Evolutionary conservation across 1,284 basidiomycete genomes (phyloP).

Genomic region (Microstroma glucosiphilum): DNA sequence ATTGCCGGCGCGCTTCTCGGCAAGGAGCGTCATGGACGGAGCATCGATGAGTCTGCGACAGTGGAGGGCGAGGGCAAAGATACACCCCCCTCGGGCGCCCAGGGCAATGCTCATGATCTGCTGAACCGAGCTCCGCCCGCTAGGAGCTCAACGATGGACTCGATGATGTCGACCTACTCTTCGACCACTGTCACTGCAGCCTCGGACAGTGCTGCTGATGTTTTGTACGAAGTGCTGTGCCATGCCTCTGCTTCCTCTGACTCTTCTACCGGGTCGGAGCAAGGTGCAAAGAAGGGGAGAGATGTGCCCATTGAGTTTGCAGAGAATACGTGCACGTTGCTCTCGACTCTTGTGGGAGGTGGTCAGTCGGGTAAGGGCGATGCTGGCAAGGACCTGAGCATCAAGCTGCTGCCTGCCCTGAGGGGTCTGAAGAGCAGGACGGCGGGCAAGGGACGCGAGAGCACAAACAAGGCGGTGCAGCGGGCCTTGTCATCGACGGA

Average conservation of each 20-base stretch:
- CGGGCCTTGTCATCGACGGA: too few relatives aligned
- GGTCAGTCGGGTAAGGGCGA: neutral
- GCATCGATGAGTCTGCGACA: neutral
- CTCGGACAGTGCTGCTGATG: slow-evolving; percentile 1
- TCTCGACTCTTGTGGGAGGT: neutral
- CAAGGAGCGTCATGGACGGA: neutral
- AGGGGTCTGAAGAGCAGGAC: neutral
- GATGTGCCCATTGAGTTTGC: neutral
- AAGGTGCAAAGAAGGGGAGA: neutral
- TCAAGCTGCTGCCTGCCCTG: slow-evolving; percentile 1
- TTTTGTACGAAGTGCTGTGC: slow-evolving; percentile 1
- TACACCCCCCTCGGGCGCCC: neutral
- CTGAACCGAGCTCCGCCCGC: neutral
- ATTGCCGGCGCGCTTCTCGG: neutral
- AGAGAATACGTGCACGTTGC: neutral
- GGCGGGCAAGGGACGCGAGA: neutral
- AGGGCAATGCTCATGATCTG: neutral
- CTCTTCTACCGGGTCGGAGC: too few relatives aligned
- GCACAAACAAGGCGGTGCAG: neutral
- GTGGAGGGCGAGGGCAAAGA: neutral
- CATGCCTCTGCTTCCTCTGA: neutral
- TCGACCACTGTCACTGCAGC: neutral
- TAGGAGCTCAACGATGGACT: neutral
- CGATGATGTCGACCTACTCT: neutral
- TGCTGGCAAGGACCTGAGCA: neutral